These are phyloP conservation scores for Flaveria linearis DNA, from an alignment of 129 eudicot genomes.

Conservation along the genomic window DNA sequence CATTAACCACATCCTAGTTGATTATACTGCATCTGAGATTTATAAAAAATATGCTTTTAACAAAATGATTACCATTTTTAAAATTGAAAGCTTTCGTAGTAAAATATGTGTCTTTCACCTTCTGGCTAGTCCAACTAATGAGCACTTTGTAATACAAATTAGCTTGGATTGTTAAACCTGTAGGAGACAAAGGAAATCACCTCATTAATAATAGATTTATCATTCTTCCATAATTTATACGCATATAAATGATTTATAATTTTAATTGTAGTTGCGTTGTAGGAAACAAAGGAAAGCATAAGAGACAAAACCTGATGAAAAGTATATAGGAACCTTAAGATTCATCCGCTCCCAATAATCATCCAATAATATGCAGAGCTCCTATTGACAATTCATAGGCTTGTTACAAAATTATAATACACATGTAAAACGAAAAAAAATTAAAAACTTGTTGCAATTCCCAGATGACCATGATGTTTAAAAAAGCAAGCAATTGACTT, in stretches of 20 bases:
- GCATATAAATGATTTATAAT: slow-evolving; percentile 6
- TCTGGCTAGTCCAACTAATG: slow-evolving; percentile 97
- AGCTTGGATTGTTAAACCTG: slow-evolving; percentile 93
- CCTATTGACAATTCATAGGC: slow-evolving; percentile 47
- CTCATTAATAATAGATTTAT: neutral
- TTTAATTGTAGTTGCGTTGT: slow-evolving; percentile 15
- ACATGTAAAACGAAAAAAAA: neutral
- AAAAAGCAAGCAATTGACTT: neutral
- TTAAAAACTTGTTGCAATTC: neutral
- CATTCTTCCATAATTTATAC: slow-evolving; percentile 2
- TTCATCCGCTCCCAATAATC: slow-evolving; percentile 97
- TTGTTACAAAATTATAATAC: slow-evolving; percentile 14
- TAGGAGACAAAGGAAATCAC: slow-evolving; percentile 5
- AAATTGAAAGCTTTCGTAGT: slow-evolving; percentile 80
- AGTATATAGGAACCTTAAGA: slow-evolving; percentile 85
- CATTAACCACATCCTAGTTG: slow-evolving; percentile 36
- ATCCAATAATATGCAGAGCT: slow-evolving; percentile 80
- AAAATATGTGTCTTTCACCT: slow-evolving; percentile 80
- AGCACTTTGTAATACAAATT: slow-evolving; percentile 85
- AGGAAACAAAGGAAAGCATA: slow-evolving; percentile 6
- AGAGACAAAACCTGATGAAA: slow-evolving; percentile 67
- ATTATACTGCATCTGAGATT: neutral
- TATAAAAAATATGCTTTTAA: neutral
- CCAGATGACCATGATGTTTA: too few species aligned
- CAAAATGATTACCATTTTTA: slow-evolving; percentile 61